A percentile compares a stretch with the other conserved stretches of the same genome.
Evolutionary conservation across 2,329 filamentous ascomycete genomes (phyloP).

Genomic region (Endothia cerciana): DNA sequence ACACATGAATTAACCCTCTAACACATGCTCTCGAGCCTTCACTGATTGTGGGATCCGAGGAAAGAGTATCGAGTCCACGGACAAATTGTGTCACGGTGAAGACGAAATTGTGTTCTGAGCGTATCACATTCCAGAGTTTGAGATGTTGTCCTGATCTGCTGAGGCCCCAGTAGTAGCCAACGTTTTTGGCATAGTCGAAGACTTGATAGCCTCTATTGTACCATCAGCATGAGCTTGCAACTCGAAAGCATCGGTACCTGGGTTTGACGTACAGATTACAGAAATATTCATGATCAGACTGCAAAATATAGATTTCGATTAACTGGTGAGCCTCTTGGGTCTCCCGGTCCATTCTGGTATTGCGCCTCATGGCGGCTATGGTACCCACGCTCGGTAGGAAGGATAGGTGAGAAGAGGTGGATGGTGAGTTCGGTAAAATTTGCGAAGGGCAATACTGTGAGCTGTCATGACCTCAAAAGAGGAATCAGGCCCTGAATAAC

Average conservation of each 20-base stretch:
- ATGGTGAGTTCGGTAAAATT: not conserved
- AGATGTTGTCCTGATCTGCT: not conserved
- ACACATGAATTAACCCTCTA: not conserved
- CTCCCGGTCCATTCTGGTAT: not conserved
- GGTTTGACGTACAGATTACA: not conserved
- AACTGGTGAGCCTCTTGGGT: not conserved
- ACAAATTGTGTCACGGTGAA: not conserved
- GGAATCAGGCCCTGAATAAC: not conserved
- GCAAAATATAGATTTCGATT: not conserved
- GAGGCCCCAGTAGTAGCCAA: constrained; percentile 1
- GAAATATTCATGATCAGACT: not conserved
- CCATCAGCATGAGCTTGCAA: not conserved
- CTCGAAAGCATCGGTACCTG: not conserved
- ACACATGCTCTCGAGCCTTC: not conserved
- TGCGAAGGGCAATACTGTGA: not conserved
- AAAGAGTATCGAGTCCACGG: not conserved
- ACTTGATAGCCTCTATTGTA: not conserved
- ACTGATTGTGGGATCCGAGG: not conserved
- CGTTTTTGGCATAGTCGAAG: constrained; percentile 1
- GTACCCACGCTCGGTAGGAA: not conserved
- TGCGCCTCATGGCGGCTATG: not conserved
- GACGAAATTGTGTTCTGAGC: constrained; percentile 4
- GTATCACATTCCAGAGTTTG: not conserved
- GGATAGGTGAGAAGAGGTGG: not conserved
- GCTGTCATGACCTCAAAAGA: not conserved